Conservation (phyloP, 1,139 yeast species). For the Blastobotrys aristatus region DNA sequence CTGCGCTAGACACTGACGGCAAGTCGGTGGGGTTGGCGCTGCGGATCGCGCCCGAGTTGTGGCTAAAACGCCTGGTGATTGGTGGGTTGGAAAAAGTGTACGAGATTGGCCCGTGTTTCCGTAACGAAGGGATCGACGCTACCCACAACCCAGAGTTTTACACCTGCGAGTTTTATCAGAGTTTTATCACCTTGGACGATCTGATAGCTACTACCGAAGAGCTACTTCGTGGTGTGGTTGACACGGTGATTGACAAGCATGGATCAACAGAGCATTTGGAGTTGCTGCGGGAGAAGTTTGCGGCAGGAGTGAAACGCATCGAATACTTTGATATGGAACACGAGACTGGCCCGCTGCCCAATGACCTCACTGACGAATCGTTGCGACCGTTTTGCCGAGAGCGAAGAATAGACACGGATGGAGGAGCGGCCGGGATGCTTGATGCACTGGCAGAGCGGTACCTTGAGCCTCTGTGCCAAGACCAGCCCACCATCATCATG, state of each 20-base stretch:
- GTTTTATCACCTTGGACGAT: conserved; percentile 61
- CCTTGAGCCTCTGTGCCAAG: conserved; percentile 57
- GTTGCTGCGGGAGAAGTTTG: conserved; percentile 16
- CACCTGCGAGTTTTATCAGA: conserved; percentile 87
- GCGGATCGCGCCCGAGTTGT: conserved; percentile 90
- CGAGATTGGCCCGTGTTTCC: conserved; percentile 79
- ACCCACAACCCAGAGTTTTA: conserved; percentile 97
- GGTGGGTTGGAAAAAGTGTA: conserved; percentile 82
- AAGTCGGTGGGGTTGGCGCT: conserved; percentile 44
- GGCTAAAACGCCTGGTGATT: conserved; percentile 79
- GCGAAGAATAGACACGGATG: conserved; percentile 20
- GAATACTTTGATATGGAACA: conserved; percentile 48
- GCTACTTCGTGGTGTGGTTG: conserved; percentile 43
- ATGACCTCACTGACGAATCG: conserved; percentile 27
- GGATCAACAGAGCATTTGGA: background rate
- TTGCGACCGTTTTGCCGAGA: conserved; percentile 1
- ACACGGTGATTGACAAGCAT: conserved; percentile 17
- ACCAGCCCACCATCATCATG: conserved; percentile 63
- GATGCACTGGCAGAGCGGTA: conserved; percentile 59
- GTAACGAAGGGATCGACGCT: conserved; percentile 90
- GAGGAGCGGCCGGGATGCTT: conserved; percentile 52
- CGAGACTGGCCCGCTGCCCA: conserved; percentile 45
- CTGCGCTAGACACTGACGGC: conserved; percentile 39
- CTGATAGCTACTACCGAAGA: conserved; percentile 62
- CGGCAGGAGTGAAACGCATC: conserved; percentile 26